Conservation (phyloP, 208 protist genomes). For the Phytomonas francai region DNA sequence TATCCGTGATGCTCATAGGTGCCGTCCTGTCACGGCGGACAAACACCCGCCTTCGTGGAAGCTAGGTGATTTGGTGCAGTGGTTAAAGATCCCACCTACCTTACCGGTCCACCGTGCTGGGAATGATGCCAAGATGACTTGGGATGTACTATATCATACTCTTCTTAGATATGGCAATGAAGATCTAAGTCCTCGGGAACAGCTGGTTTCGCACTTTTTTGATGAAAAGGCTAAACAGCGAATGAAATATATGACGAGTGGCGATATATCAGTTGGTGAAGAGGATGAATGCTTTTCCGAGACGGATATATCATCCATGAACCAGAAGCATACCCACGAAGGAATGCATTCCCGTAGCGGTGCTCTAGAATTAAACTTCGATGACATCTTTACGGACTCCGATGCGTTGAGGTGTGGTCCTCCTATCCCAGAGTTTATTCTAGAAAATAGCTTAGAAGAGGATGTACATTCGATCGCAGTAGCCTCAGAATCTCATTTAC, state of each 20-base stretch:
- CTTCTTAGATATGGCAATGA: conserved; percentile 84
- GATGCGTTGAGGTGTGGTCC: neutral
- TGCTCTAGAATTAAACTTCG: conserved; percentile 63
- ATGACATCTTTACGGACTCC: conserved; percentile 58
- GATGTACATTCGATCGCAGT: neutral
- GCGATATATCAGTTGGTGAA: conserved; percentile 1
- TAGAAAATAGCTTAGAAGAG: conserved; percentile 13
- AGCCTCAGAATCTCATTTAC: neutral
- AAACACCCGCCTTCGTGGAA: conserved; percentile 85
- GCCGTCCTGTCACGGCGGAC: conserved; percentile 83
- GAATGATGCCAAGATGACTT: conserved; percentile 88
- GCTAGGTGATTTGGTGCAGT: conserved; percentile 69
- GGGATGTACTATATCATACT: conserved; percentile 85
- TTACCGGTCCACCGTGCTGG: conserved; percentile 73
- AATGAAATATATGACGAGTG: conserved; percentile 17
- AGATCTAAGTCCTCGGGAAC: conserved; percentile 76
- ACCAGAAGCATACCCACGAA: neutral
- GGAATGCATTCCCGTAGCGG: neutral
- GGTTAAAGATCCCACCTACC: conserved; percentile 70
- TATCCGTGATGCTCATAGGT: conserved; percentile 81
- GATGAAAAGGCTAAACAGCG: conserved; percentile 63
- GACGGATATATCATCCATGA: neutral
- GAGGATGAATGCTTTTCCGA: conserved; percentile 2
- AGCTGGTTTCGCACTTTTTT: conserved; percentile 85
- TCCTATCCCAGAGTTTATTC: conserved; percentile 22